Conservation (phyloP, 2,329 filamentous ascomycete species). For the Cladosporium sp. region DNA sequence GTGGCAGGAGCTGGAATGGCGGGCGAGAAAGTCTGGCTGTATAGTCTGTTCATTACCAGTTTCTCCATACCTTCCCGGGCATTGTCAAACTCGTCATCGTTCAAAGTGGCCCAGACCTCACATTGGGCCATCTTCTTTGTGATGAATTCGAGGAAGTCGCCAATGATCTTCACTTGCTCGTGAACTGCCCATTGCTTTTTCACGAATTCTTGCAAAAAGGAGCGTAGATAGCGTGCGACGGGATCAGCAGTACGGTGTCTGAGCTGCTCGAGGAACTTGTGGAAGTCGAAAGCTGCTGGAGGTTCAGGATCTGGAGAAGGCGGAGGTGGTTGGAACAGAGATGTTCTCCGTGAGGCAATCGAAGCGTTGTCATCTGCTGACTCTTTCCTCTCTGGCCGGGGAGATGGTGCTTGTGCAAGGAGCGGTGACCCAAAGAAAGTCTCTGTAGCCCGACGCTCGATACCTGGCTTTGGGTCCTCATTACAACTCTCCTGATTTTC, state of each 20-base stretch:
- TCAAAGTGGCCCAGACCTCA: conserved; percentile 94
- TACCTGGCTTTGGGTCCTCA: conserved; percentile 8
- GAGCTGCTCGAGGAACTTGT: conserved; percentile 92
- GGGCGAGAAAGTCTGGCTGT: conserved; percentile 93
- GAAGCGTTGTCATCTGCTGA: conserved; percentile 18
- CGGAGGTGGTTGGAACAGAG: conserved; percentile 60
- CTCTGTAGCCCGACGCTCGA: conserved; percentile 14
- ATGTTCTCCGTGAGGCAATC: conserved; percentile 18
- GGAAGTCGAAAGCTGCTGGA: conserved; percentile 90
- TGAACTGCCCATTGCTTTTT: conserved; percentile 99
- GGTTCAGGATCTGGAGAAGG: conserved; percentile 67
- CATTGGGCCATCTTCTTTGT: conserved; percentile 97
- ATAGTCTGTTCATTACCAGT: conserved; percentile 96
- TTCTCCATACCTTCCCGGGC: conserved; percentile 99
- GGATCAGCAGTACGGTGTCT: conserved; percentile 97
- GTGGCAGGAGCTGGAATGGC: conserved; percentile 77
- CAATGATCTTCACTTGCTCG: conserved; percentile 98
- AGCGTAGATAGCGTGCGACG: conserved; percentile 91
- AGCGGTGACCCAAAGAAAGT: conserved; percentile 17
- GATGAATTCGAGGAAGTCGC: conserved; percentile 94
- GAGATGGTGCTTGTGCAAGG: not conserved
- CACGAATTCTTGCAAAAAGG: conserved; percentile 89
- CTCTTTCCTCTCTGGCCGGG: conserved; percentile 1
- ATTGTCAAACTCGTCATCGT: conserved; percentile 97
- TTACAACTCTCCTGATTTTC: conserved; percentile 56